phyloP scores from a whole-genome alignment of 2,329 filamentous ascomycete species.

The Neoarthrinium moseri region DNA sequence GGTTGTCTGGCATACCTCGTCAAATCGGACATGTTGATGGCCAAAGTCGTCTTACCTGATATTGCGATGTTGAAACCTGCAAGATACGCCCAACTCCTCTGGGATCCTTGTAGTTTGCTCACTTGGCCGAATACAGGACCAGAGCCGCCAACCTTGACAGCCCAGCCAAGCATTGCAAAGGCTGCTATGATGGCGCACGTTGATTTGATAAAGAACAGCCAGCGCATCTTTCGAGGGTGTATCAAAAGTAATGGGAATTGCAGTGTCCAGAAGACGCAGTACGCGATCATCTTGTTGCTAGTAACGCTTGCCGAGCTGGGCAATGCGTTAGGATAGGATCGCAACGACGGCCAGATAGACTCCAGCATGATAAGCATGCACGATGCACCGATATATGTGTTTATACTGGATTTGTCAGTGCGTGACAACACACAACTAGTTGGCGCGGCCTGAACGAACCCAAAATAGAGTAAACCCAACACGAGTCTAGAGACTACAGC shows the following conservation, averaged over 20 bases:
- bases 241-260: conserved; percentile 49
- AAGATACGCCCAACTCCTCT: conserved; percentile 15
- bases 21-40: conserved; percentile 11
- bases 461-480: conserved; percentile 6
- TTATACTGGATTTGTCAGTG: too few species aligned
- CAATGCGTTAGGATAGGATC: conserved; percentile 5
- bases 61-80: conserved; percentile 15
- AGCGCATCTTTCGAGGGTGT: conserved; percentile 46
- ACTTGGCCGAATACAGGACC: conserved; percentile 16
- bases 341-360: conserved; percentile 1
- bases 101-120: conserved; percentile 5
- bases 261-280: conserved; percentile 49
- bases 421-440: too few species aligned
- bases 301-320: conserved; percentile 36
- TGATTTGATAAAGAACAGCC: conserved; percentile 42
- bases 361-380: conserved; percentile 9
- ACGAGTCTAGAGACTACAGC: conserved; percentile 4
- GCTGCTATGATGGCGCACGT: conserved; percentile 30
- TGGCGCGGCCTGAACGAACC: conserved; percentile 1
- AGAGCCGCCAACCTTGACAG: conserved; percentile 23
- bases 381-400: conserved; percentile 9
- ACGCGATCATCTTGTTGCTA: conserved; percentile 48
- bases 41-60: conserved; percentile 8
- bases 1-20: conserved; percentile 7
- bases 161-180: conserved; percentile 25